Conservation (phyloP, 257 asterid genomes). For the Parsonsia alboflavescens region DNA sequence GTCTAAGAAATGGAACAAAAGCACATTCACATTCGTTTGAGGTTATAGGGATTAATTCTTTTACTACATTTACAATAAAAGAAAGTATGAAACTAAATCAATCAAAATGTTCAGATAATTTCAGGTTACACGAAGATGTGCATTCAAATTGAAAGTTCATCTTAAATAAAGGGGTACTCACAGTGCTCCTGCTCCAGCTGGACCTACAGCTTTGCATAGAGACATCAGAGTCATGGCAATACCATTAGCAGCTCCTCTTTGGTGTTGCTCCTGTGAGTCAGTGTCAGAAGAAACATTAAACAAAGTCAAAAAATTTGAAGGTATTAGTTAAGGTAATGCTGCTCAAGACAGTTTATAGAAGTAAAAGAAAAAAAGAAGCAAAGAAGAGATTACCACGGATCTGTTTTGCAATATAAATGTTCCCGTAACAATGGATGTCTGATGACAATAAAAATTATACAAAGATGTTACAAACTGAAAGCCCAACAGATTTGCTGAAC, state of each 20-base stretch:
- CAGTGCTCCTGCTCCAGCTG: slow-evolving; percentile 85
- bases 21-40: background rate
- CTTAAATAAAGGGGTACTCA: slow-evolving; percentile 35
- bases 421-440: slow-evolving; percentile 73
- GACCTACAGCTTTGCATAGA: slow-evolving; percentile 69
- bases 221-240: slow-evolving; percentile 88
- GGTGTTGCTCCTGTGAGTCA: slow-evolving; percentile 54
- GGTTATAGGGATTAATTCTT: background rate
- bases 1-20: background rate
- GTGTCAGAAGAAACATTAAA: background rate
- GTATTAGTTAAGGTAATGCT: background rate
- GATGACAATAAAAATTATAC: slow-evolving; percentile 19
- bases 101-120: background rate
- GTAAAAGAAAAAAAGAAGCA: background rate
- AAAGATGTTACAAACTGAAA: slow-evolving; percentile 8
- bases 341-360: background rate
- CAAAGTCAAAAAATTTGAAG: background rate
- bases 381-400: slow-evolving; percentile 58
- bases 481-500: no score
- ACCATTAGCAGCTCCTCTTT: slow-evolving; percentile 85
- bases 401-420: slow-evolving; percentile 72
- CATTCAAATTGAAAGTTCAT: background rate
- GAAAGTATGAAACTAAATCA: background rate
- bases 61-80: no score
- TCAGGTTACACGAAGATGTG: no score